A percentile compares a stretch with the other conserved stretches of the same genome.
These are phyloP conservation scores for Pulveroboletus ravenelii DNA, from an alignment of 768 basidiomycete genomes.

Conservation along the genomic window DNA sequence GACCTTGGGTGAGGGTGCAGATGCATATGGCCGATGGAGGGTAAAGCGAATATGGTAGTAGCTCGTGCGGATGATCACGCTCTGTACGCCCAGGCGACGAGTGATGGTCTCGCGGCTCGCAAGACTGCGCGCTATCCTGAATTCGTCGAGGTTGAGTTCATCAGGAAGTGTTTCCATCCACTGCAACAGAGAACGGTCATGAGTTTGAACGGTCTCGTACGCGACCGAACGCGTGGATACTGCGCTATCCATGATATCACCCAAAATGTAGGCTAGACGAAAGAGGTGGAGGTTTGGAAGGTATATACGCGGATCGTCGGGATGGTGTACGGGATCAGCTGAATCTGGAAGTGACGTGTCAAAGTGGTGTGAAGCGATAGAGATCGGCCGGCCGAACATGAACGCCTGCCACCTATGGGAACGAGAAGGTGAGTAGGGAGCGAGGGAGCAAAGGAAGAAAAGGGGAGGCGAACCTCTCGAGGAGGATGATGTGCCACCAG, in stretches of 20 bases:
- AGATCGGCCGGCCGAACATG: constrained; percentile 75
- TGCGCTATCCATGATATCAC: constrained; percentile 83
- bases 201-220: constrained; percentile 66
- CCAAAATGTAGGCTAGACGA: constrained; percentile 70
- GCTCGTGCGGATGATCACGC: constrained; percentile 72
- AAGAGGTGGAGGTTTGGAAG: constrained; percentile 74
- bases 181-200: constrained; percentile 64
- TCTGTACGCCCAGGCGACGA: constrained; percentile 72
- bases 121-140: constrained; percentile 64
- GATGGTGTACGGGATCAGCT: constrained; percentile 40
- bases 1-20: constrained; percentile 21
- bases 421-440: constrained; percentile 5
- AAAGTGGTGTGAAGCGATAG: constrained; percentile 77
- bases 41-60: constrained; percentile 83
- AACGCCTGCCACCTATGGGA: constrained; percentile 76
- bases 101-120: constrained; percentile 55
- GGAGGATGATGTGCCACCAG: constrained; percentile 84
- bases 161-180: constrained; percentile 76
- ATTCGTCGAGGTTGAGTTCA: constrained; percentile 76
- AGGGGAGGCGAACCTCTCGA: constrained; percentile 58
- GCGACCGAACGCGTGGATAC: constrained; percentile 76
- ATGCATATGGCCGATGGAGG: constrained; percentile 73
- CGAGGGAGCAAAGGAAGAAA: constrained; percentile 1
- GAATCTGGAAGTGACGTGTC: constrained; percentile 74
- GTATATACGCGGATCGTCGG: constrained; percentile 61